Evolutionary conservation across 2,329 filamentous ascomycete genomes (phyloP).

Genomic region (Neonectria ditissima): DNA sequence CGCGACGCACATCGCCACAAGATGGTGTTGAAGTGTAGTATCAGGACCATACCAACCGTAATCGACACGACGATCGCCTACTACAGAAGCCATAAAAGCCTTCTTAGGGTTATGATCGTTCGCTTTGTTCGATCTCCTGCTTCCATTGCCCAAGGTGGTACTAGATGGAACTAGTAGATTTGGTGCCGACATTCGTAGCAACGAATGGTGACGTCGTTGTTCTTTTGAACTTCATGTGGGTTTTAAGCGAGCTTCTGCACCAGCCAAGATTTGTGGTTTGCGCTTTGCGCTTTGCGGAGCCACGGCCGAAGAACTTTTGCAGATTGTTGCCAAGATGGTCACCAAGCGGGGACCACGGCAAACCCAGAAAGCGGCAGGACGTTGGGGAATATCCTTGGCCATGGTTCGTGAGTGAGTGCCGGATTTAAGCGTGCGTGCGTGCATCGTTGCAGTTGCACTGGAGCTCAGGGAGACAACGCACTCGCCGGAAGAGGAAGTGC

Average conservation of each 20-base stretch:
- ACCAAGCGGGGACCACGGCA: not conserved
- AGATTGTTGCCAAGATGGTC: not conserved
- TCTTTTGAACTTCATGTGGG: not conserved
- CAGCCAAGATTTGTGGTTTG: too few relatives aligned
- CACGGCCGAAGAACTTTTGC: not conserved
- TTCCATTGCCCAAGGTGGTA: too few relatives aligned
- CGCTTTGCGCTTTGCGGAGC: not conserved
- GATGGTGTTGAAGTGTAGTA: too few relatives aligned
- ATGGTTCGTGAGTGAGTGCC: not conserved
- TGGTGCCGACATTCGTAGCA: too few relatives aligned
- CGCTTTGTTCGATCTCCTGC: too few relatives aligned
- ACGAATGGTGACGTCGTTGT: not conserved
- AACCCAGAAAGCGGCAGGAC: not conserved
- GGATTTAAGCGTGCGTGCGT: conserved; percentile 12
- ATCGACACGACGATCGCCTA: too few relatives aligned
- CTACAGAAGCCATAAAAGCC: too few relatives aligned
- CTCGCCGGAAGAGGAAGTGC: conserved; percentile 15
- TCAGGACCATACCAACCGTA: too few relatives aligned
- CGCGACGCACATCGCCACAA: too few relatives aligned
- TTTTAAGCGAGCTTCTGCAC: too few relatives aligned
- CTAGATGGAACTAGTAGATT: too few relatives aligned
- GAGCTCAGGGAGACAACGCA: conserved; percentile 1
- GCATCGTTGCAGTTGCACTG: conserved; percentile 8
- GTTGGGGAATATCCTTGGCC: not conserved
- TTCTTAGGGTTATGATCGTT: too few relatives aligned